phyloP scores from a whole-genome alignment of 768 basidiomycete genomes.

The Rhodosporidiobolus odoratus region DNA sequence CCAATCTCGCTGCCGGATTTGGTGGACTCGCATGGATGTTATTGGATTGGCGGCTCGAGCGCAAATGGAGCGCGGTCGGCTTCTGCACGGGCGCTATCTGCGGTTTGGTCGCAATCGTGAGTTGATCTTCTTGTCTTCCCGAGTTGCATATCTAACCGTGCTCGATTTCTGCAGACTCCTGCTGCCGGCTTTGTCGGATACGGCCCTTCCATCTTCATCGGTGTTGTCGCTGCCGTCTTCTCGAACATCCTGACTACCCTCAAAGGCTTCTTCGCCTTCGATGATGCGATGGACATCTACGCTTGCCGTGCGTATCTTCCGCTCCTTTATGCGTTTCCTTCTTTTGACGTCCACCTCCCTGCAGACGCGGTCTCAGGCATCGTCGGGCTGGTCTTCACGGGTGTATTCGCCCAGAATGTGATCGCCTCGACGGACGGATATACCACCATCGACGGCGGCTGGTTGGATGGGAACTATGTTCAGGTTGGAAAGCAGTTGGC shows the following conservation, averaged over 20 bases:
- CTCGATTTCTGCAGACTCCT: conserved; percentile 45
- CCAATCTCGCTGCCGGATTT: conserved; percentile 84
- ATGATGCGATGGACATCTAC: conserved; percentile 63
- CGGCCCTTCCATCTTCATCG: conserved; percentile 79
- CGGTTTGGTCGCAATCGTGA: conserved; percentile 72
- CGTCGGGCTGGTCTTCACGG: conserved; percentile 61
- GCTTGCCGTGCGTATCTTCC: conserved; percentile 59
- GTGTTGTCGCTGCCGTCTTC: conserved; percentile 70
- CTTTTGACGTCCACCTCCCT: conserved; percentile 59
- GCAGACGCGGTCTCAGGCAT: conserved; percentile 39
- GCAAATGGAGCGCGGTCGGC: conserved; percentile 87
- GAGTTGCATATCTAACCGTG: conserved; percentile 2
- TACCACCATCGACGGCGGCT: conserved; percentile 64
- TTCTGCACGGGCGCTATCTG: conserved; percentile 93
- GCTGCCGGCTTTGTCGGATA: conserved; percentile 49
- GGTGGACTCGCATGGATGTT: conserved; percentile 89
- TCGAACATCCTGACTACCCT: conserved; percentile 97
- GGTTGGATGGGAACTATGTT: conserved; percentile 59
- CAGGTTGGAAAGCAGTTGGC: conserved; percentile 82
- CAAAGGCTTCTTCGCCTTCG: conserved; percentile 56
- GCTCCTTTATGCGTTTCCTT: background rate
- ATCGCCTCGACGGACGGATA: conserved; percentile 76
- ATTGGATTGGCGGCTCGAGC: conserved; percentile 81
- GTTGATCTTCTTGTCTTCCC: background rate
- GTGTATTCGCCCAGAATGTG: conserved; percentile 69